phyloP scores from a whole-genome alignment of 1,284 basidiomycete species.

The Coniferiporia weirii region DNA sequence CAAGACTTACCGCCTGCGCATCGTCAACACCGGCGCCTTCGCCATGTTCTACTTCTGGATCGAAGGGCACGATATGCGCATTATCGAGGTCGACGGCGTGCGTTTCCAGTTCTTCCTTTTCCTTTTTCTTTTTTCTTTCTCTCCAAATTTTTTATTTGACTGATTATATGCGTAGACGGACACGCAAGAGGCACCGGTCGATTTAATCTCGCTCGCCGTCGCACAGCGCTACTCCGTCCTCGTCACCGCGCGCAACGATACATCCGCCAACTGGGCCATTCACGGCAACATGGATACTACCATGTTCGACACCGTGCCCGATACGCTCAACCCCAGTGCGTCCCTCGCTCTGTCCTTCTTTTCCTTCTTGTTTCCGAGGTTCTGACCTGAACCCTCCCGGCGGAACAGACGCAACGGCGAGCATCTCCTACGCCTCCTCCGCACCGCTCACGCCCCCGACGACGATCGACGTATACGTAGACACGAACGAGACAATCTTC shows the following conservation, averaged over 20 bases:
- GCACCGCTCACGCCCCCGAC: conserved; percentile 40
- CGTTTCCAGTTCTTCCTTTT: conserved; percentile 24
- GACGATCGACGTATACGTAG: conserved; percentile 44
- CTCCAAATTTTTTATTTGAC: conserved; percentile 3
- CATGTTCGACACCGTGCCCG: conserved; percentile 84
- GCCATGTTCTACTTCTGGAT: conserved; percentile 82
- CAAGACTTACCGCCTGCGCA: conserved; percentile 69
- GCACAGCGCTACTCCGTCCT: conserved; percentile 95
- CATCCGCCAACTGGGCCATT: conserved; percentile 78
- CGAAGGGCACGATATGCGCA: conserved; percentile 85
- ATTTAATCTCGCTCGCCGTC: conserved; percentile 69
- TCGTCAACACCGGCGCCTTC: conserved; percentile 78
- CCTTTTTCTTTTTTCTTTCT: no score
- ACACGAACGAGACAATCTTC: conserved; percentile 57
- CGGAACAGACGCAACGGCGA: conserved; percentile 66
- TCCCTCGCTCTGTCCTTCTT: conserved; percentile 14
- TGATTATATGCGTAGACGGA: conserved; percentile 50
- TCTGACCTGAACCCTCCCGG: neutral
- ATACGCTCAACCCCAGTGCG: conserved; percentile 67
- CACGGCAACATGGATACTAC: conserved; percentile 84
- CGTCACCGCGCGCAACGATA: conserved; percentile 85
- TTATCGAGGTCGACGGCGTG: conserved; percentile 88
- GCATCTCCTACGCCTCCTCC: conserved; percentile 58
- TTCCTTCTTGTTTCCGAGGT: neutral
- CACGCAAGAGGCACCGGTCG: conserved; percentile 63